Percentiles rank a stretch among this genome's conserved stretches.
Conservation (phyloP, 1,284 basidiomycete species). For the Laetiporus sulphureus region DNA sequence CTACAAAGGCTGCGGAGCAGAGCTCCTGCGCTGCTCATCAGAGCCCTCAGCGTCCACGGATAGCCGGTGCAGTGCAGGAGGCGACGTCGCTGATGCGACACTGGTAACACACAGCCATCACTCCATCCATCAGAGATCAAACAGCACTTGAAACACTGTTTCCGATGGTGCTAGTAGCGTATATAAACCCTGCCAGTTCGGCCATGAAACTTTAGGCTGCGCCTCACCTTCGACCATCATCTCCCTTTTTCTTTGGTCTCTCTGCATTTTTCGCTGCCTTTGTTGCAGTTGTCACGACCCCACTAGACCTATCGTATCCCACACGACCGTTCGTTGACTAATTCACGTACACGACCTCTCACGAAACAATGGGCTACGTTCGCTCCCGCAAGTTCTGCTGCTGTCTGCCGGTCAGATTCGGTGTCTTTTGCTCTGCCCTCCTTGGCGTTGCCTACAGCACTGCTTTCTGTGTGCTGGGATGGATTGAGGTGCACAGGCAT, state of each 20-base stretch:
- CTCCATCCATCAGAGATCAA: too few species aligned
- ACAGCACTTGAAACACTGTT: too few species aligned
- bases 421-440: slow-evolving; percentile 50
- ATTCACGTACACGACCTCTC: slow-evolving; percentile 4
- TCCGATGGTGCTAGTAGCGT: too few species aligned
- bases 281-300: slow-evolving; percentile 7
- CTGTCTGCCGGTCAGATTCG: slow-evolving; percentile 56
- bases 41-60: too few species aligned
- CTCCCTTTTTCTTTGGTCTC: slow-evolving; percentile 13
- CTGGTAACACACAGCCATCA: too few species aligned
- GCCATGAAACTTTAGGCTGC: slow-evolving; percentile 12
- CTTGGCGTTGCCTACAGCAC: slow-evolving; percentile 38
- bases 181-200: slow-evolving; percentile 5
- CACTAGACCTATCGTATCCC: too few species aligned
- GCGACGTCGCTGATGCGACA: too few species aligned
- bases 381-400: slow-evolving; percentile 44
- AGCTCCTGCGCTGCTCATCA: too few species aligned
- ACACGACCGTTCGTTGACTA: neutral
- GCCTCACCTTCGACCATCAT: slow-evolving; percentile 18
- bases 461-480: slow-evolving; percentile 38
- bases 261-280: slow-evolving; percentile 9
- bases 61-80: too few species aligned
- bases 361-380: slow-evolving; percentile 22
- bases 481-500: slow-evolving; percentile 23
- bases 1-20: too few species aligned